Base-by-base conservation (phyloP, 2,329 filamentous ascomycete genomes). In the Alternaria sp. region DNA sequence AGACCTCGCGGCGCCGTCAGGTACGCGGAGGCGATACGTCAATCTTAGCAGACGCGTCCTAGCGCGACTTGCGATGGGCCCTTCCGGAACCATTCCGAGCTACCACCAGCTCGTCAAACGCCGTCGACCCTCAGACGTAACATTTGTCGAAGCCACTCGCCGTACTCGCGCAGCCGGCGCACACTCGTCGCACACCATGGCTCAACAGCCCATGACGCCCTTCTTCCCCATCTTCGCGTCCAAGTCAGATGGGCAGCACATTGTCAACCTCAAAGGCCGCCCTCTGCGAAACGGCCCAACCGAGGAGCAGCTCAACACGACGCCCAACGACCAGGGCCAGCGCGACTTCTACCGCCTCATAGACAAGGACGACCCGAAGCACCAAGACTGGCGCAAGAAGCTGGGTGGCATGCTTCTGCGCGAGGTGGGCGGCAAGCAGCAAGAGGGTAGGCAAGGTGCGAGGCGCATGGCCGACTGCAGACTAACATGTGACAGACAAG, bases 351-450 rank as follows among this genome's bases (percentile, higher is more conserved):
- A 87, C 75, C 81, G 83, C 58, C 77, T 82, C 63, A 79, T 87
- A 7, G 78, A 79, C 11, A 72, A 78, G 10, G 81, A 85, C 46
- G 84, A 87, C 64, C 72, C 80, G 5, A 87, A 87, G 69, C 82
- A 85, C 65, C 68, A 85, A 7, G 85, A 88, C 65, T 88, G 86
- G 86, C 79, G 85, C 57, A 79, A 85, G 62, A 87, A 87, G 76
- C 78, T 88, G 59, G 86, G 84, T 22, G 84, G 84, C n/a, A 87
- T 87, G 85, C 76, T 87, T 28, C 79, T 85, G 69, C 77, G 83
- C 65, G 82, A 85, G 67, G 69, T 87, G 44, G 81, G 79, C 49
- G 66, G 76, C 52, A 73, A 74, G 57, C 66, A 70, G 57, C 66
- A 77, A 54, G 74, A 77, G 59, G 72, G 73, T 77, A 49, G 40